Base-by-base conservation (phyloP, 2,329 filamentous ascomycete species). In the Hypoxylon sp. region DNA sequence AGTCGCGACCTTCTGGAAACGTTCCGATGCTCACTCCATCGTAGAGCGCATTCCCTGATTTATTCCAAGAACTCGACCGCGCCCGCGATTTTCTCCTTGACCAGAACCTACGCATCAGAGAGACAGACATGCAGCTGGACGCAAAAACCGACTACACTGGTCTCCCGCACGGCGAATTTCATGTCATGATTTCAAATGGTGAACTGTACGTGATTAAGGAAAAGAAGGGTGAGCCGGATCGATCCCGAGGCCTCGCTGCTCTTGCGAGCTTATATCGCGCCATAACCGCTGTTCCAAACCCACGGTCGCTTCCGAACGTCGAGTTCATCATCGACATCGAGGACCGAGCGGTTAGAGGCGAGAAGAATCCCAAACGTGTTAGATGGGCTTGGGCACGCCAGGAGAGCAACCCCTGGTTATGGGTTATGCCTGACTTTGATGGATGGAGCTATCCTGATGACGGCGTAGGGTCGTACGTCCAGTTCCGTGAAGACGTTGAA, bases 321-420 rank as follows among this genome's bases (percentile, higher is more conserved):
- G 71, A 73, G 47, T 74, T 74, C 53, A 62, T 73, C 31, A 65
- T 74, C 44, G 70, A 73, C 50, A 72, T 74, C 52, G 73, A 74
- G 47, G 73, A 74, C 52, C 47, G 59, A 31, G 70, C 70, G 2
- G 53, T 65, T 10, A 61, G 54, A 10, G 68, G 65, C 31, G 72
- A 72, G 59, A 69, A 66, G 62, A 37, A 70, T 7, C 55, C 68
- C 0, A 59, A 72, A 11, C 67, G 68, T 31, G 65, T 72, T n/a
- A 62, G 72, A 32, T 74, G 73, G 72, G 64, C 67, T 13, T 73
- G 72, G 70, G 69, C 72, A 13, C 72, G 72, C n/a, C 59, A 65
- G 31, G 59, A 65, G 48, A 67, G 50, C 19, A 70, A 74, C 46
- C 63, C 65, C 2, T 72, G 69, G 73, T 31, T 71, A 11, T 74